Percentiles rank a stretch among this genome's conserved stretches.
Conservation (phyloP, 2,329 filamentous ascomycete genomes). For the Waltergamsia citrina region DNA sequence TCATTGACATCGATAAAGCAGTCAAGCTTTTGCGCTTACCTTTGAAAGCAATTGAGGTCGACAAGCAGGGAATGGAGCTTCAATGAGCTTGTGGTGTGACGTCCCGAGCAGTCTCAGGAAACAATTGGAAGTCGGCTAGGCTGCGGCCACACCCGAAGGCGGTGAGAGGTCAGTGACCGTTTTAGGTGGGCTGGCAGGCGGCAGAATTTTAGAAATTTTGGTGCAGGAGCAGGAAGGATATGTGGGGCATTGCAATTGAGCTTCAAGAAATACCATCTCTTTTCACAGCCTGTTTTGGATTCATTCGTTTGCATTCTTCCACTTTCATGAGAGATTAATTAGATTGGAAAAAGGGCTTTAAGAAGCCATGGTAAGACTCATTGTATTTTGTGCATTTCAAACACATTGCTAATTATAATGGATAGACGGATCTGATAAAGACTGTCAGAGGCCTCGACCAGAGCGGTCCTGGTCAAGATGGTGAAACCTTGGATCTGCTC, state of each 20-base stretch:
- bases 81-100: constrained; percentile 17
- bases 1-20: neutral
- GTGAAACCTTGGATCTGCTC: constrained; percentile 37
- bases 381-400: neutral
- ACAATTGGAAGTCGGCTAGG: constrained; percentile 25
- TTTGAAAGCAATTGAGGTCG: neutral
- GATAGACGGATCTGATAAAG: constrained; percentile 35
- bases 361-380: constrained; percentile 1
- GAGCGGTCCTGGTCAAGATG: constrained; percentile 29
- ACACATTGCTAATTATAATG: too few species aligned
- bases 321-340: too few species aligned
- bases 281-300: neutral
- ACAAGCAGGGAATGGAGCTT: constrained; percentile 12
- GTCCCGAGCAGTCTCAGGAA: too few species aligned
- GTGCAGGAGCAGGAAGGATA: constrained; percentile 12
- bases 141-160: constrained; percentile 27
- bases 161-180: constrained; percentile 23
- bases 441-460: constrained; percentile 47
- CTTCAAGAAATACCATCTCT: neutral
- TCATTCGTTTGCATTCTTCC: neutral
- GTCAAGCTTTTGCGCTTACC: neutral
- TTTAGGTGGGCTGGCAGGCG: constrained; percentile 15
- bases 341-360: neutral
- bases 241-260: neutral
- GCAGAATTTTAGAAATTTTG: constrained; percentile 40